Evolutionary conservation across 2,329 filamentous ascomycete species (phyloP), one percentile per base, ranked within the genome.

Genomic region (Ophiostoma pallidulum): DNA sequence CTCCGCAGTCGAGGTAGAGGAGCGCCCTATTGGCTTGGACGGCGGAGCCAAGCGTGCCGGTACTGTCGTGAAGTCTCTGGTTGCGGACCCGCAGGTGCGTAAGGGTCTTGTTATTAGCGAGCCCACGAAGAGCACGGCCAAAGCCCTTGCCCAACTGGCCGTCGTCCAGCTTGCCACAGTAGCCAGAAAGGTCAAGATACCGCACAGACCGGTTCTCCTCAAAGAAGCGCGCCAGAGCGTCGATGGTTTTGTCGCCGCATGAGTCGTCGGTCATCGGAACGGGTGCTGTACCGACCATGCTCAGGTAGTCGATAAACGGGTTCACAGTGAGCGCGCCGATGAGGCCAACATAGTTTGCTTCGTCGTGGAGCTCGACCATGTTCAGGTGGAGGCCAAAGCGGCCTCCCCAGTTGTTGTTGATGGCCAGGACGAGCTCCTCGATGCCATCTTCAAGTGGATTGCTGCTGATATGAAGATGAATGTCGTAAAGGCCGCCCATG

Each of bases 101-200:
- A 8, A 66, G 52, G 2, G 59, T 58, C 28, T 37, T 54, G 57
- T 66, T 65, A 24, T 53, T 31, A 1, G 54, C 52, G 4, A 65
- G 56, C 4, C 53, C 51, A 3, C 56, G 52, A 8, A 79, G 61
- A 0, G 74, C 67, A 31, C 66, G 69, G 0, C 72, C 74, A 50
- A 78, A 73, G 8, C 73, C 72, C 49, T 65, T 69, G 14, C 74
- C 74, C 9, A 79, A 65, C 50, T 75, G 71, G 0, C 73, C 71
- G 52, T 79, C 75, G 53, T 79, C 75, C 7, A 79, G 62, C 57
- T 76, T 78, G 38, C 74, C 72, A 40, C 70, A 71, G 55, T 72
- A 78, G 2, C 75, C 75, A 1, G 75, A 78, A 8, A 78, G 61
- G 53, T 79, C 75, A 3, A 79, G 65, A 48, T 66, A 76, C n/a